Conservation (phyloP, 805 yeast species). For the Ogataea ganodermae region DNA sequence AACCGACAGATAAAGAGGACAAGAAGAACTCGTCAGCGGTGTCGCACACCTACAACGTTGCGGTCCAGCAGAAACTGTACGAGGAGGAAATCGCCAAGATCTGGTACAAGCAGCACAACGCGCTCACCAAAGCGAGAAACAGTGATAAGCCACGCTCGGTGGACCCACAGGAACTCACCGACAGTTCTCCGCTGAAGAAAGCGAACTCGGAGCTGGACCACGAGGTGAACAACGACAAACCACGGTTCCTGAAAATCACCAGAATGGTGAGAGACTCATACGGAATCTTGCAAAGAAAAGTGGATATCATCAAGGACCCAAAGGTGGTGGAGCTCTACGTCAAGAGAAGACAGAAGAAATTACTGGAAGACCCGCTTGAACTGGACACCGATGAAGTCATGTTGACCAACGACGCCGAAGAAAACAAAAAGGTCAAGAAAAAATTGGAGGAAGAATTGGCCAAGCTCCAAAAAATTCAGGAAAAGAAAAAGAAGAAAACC, state of each 20-base stretch:
- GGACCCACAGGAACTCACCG: slow-evolving; percentile 19
- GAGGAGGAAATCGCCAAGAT: slow-evolving; percentile 86
- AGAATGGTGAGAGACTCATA: slow-evolving; percentile 81
- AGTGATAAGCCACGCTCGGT: slow-evolving; percentile 27
- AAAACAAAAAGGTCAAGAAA: slow-evolving; percentile 73
- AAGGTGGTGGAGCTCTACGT: slow-evolving; percentile 84
- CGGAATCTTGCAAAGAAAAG: slow-evolving; percentile 79
- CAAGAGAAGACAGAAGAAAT: slow-evolving; percentile 46
- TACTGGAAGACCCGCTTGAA: slow-evolving; percentile 43
- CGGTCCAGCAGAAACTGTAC: slow-evolving; percentile 85
- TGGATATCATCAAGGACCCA: slow-evolving; percentile 80
- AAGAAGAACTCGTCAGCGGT: slow-evolving; percentile 46
- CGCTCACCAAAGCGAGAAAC: slow-evolving; percentile 44
- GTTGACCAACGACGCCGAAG: slow-evolving; percentile 82
- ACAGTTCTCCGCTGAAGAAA: slow-evolving; percentile 34
- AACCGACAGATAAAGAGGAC: slow-evolving; percentile 30
- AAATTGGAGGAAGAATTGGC: slow-evolving; percentile 82
- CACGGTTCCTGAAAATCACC: slow-evolving; percentile 57
- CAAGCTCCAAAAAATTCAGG: slow-evolving; percentile 74
- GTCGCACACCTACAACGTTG: slow-evolving; percentile 77
- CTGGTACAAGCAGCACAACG: slow-evolving; percentile 82
- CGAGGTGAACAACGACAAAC: slow-evolving; percentile 33
- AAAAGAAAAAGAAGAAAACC: slow-evolving; percentile 40
- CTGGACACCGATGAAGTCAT: slow-evolving; percentile 71
- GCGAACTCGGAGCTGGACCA: slow-evolving; percentile 35